phyloP scores from a whole-genome alignment of 257 asterid species.

The Sherardia arvensis region DNA sequence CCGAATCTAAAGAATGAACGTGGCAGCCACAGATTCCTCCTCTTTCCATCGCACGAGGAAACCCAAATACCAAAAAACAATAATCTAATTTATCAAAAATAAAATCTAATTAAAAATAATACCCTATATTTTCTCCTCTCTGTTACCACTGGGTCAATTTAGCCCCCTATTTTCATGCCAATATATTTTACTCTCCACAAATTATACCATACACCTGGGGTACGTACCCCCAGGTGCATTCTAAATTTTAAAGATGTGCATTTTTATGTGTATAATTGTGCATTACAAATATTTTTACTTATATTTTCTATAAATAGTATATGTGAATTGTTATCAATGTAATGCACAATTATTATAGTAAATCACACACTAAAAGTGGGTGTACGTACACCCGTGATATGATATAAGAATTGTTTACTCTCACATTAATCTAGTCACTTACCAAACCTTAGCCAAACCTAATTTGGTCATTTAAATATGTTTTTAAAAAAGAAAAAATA shows the following conservation, averaged over 20 bases:
- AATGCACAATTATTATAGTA: no score
- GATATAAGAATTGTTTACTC: no score
- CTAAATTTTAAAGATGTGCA: no score
- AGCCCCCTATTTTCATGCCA: slow-evolving; percentile 15
- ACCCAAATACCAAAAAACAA: neutral
- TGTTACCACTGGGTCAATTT: slow-evolving; percentile 13
- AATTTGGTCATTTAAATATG: neutral
- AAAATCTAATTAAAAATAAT: neutral
- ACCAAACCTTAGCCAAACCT: slow-evolving; percentile 3
- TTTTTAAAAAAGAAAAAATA: neutral
- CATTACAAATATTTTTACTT: no score
- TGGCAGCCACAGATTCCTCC: neutral
- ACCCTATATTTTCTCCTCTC: slow-evolving; percentile 6
- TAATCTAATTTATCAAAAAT: no score
- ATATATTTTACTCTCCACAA: slow-evolving; percentile 11
- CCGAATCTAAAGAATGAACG: neutral
- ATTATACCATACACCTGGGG: no score
- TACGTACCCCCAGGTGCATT: no score
- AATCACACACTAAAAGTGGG: no score
- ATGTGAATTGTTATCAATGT: no score
- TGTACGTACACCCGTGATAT: no score
- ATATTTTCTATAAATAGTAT: no score
- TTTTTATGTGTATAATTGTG: no score
- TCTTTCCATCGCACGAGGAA: neutral
- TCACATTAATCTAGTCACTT: slow-evolving; percentile 1